Percentiles rank a stretch among this genome's conserved stretches.
phyloP scores from a whole-genome alignment of 179 eudicot species.

The Gypsophila paniculata region DNA sequence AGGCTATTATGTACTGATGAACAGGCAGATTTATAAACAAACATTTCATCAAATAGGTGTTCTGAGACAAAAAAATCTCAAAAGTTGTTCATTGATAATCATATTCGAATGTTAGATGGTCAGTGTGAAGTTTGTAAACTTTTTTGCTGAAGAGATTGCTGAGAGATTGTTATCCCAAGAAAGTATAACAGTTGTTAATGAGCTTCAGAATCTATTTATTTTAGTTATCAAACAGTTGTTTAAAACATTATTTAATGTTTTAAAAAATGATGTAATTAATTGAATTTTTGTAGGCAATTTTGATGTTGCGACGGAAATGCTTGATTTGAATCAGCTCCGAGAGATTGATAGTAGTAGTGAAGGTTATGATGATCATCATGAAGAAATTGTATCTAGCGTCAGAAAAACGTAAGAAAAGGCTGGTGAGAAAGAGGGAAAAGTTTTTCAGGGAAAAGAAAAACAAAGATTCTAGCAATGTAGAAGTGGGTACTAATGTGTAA shows the following conservation, averaged over 20 bases:
- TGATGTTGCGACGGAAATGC: conserved; percentile 13
- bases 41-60: too few species aligned
- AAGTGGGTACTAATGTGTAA: not conserved
- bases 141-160: too few species aligned
- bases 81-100: too few species aligned
- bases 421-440: conserved; percentile 9
- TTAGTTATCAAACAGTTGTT: too few species aligned
- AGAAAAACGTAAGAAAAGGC: conserved; percentile 12
- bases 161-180: too few species aligned
- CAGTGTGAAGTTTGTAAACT: too few species aligned
- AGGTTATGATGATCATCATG: conserved; percentile 19
- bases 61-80: too few species aligned
- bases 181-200: too few species aligned
- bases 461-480: conserved; percentile 4
- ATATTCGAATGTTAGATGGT: too few species aligned
- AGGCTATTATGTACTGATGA: not conserved
- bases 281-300: conserved; percentile 26
- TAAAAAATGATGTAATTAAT: not conserved
- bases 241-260: not conserved
- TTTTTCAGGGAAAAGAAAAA: not conserved
- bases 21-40: conserved; percentile 20
- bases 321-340: conserved; percentile 28
- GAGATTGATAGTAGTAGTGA: conserved; percentile 17
- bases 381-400: conserved; percentile 7
- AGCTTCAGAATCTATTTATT: too few species aligned